Evolutionary conservation across 2,329 filamentous ascomycete species (phyloP), one percentile per base, ranked within the genome.

Genomic region (Pseudogymnoascus sp.): DNA sequence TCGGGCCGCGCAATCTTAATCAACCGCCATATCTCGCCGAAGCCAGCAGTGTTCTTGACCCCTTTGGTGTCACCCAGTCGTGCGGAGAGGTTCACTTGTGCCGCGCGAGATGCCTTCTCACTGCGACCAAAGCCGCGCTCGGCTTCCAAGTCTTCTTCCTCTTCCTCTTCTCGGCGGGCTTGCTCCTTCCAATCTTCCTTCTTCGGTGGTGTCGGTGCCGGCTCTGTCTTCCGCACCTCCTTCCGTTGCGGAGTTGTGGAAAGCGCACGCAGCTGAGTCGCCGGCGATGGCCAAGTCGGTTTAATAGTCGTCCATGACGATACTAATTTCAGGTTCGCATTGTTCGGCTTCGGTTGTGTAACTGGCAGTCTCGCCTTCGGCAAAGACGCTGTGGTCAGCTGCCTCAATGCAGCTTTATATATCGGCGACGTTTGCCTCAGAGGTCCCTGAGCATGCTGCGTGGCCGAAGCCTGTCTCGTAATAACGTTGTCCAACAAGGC

Each of bases 1-100:
- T 99, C 95, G 2, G 93, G 93, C 63, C 85, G 83, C 11, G 95
- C 95, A 73, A 99, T 95, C 76, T 88, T 92, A 75, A 99, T 83
- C 71, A 99, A 79, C 62, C 95, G 86, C 86, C 87, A 90, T 69
- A 98, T 86, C 77, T 99, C 95, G 11, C 79, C 79, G 67, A 87
- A 79, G 8, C 90, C 89, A 21, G 89, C 85, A 66, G 79, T 81
- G 66, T 79, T 78, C 51, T 79, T 74, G 6, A 67, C 67, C 28
- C 77, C 74, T 70, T 86, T 86, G 19, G 90, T 90, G 69, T 96
- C 91, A 54, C 90, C 92, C 61, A 99, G 80, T 68, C 90, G 90
- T 13, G 95, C 95, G 67, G 88, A 88, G 70, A 98, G 80, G 74
- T 99, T 96, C 70, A 99, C 82, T 73, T 98, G 89, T 2, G 93